These are phyloP conservation scores for Phenoliferia sp. DNA, from an alignment of 1,284 basidiomycete genomes.

Conservation along the genomic window DNA sequence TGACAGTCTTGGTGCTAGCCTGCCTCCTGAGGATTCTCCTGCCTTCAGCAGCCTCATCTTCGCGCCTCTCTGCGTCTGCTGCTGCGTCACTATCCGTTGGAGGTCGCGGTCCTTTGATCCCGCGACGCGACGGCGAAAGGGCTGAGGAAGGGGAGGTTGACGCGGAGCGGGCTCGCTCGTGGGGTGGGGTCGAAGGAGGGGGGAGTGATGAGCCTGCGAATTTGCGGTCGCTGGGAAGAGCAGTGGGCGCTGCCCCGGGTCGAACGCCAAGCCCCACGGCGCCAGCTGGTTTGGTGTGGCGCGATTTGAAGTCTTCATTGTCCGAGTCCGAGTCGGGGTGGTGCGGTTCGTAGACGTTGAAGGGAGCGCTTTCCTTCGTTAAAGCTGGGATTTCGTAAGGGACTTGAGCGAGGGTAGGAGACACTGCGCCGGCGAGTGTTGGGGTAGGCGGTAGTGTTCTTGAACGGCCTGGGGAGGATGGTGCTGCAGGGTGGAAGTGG, in stretches of 20 bases:
- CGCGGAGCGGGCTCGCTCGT: not conserved
- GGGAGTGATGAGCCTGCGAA: slow-evolving; percentile 9
- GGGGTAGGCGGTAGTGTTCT: not conserved
- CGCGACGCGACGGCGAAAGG: slow-evolving; percentile 11
- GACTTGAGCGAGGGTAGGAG: not conserved
- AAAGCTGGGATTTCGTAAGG: not conserved
- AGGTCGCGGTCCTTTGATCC: slow-evolving; percentile 20
- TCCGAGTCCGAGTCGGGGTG: no score
- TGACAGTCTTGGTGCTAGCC: slow-evolving; percentile 31
- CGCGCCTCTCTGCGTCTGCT: slow-evolving; percentile 14
- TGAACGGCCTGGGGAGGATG: no score
- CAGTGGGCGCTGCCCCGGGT: not conserved
- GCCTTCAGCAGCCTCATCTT: slow-evolving; percentile 1
- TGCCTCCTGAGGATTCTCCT: slow-evolving; percentile 17
- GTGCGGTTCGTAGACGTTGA: not conserved
- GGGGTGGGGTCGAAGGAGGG: slow-evolving; percentile 17
- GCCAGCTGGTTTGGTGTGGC: not conserved
- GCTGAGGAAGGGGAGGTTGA: slow-evolving; percentile 11
- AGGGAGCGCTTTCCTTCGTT: not conserved
- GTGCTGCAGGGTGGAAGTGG: no score
- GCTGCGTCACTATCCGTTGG: not conserved
- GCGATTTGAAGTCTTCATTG: not conserved
- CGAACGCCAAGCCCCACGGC: slow-evolving; percentile 11
- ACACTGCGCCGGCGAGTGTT: not conserved
- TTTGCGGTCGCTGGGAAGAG: slow-evolving; percentile 1